Conservation (phyloP, 495 filamentous ascomycete species). For the Neurospora sp. region DNA sequence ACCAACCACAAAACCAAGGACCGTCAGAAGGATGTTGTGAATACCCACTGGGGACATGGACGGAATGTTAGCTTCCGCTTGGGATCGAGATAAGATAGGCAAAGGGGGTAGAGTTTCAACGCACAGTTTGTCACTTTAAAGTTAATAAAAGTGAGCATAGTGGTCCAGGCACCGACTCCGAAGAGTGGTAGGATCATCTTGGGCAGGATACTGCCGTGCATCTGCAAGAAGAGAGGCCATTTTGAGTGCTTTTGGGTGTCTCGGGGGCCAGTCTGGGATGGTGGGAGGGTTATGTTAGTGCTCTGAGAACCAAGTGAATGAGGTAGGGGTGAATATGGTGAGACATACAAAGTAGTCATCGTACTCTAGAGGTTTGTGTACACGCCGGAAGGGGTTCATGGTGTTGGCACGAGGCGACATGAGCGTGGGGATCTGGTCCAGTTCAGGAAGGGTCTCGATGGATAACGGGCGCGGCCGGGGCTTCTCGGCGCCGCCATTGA, state of each 20-base stretch:
- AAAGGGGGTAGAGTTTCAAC: slow-evolving; percentile 16
- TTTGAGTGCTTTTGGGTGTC: slow-evolving; percentile 69
- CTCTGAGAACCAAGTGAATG: neutral
- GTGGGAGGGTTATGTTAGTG: slow-evolving; percentile 2
- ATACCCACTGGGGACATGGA: slow-evolving; percentile 47
- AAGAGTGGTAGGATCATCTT: slow-evolving; percentile 68
- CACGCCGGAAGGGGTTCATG: slow-evolving; percentile 36
- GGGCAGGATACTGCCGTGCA: slow-evolving; percentile 73
- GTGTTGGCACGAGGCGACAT: slow-evolving; percentile 24
- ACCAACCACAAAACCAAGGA: slow-evolving; percentile 84
- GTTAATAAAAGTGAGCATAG: slow-evolving; percentile 51
- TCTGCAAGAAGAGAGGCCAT: slow-evolving; percentile 67
- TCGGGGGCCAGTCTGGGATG: slow-evolving; percentile 45
- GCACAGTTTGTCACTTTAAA: slow-evolving; percentile 32
- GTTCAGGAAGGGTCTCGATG: neutral
- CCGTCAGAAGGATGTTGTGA: slow-evolving; percentile 62
- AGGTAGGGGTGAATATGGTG: neutral
- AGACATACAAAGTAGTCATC: slow-evolving; percentile 46
- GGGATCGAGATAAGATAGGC: neutral
- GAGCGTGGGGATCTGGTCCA: slow-evolving; percentile 15
- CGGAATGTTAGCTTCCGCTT: neutral
- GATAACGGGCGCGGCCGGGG: neutral
- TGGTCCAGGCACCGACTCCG: slow-evolving; percentile 59
- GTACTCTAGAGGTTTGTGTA: slow-evolving; percentile 33
- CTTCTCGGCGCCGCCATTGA: neutral